These are phyloP conservation scores for Yamadazyma takamatsuzukensis DNA, from an alignment of 805 yeast genomes.

Conservation along the genomic window DNA sequence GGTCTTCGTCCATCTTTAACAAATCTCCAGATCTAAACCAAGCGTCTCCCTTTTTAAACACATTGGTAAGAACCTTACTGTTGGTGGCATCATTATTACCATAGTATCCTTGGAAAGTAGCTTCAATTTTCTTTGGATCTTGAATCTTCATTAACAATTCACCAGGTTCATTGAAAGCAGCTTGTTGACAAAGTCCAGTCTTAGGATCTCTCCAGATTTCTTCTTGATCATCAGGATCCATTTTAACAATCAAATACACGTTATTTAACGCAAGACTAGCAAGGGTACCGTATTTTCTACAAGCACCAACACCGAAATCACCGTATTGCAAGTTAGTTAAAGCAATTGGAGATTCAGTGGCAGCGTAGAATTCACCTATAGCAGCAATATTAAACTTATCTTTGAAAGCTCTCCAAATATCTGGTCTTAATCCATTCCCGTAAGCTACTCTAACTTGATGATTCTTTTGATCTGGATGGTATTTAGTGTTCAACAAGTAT, in stretches of 20 bases:
- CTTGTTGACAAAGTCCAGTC: conserved; percentile 55
- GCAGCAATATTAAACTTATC: conserved; percentile 67
- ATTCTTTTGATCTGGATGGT: conserved; percentile 58
- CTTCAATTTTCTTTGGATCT: conserved; percentile 59
- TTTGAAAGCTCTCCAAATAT: conserved; percentile 83
- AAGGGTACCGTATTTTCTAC: conserved; percentile 70
- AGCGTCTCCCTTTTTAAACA: conserved; percentile 83
- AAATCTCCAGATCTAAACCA: conserved; percentile 90
- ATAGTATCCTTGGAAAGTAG: conserved; percentile 84
- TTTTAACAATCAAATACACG: conserved; percentile 60
- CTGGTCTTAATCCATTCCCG: conserved; percentile 89
- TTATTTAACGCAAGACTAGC: conserved; percentile 49
- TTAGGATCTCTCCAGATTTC: conserved; percentile 65
- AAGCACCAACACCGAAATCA: conserved; percentile 81
- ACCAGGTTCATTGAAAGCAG: conserved; percentile 69
- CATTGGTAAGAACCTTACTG: conserved; percentile 69
- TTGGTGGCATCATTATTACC: conserved; percentile 78
- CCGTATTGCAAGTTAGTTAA: conserved; percentile 78
- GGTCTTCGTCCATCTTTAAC: conserved; percentile 62
- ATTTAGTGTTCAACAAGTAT: conserved; percentile 65
- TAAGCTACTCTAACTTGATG: conserved; percentile 69
- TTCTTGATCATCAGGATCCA: conserved; percentile 78
- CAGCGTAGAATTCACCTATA: conserved; percentile 89
- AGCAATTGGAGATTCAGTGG: conserved; percentile 90
- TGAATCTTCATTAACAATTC: conserved; percentile 78